Percentiles rank a stretch among this genome's conserved stretches.
These are phyloP conservation scores for Eurotiales sp. DNA, from an alignment of 2,329 filamentous ascomycete genomes.

Conservation along the genomic window DNA sequence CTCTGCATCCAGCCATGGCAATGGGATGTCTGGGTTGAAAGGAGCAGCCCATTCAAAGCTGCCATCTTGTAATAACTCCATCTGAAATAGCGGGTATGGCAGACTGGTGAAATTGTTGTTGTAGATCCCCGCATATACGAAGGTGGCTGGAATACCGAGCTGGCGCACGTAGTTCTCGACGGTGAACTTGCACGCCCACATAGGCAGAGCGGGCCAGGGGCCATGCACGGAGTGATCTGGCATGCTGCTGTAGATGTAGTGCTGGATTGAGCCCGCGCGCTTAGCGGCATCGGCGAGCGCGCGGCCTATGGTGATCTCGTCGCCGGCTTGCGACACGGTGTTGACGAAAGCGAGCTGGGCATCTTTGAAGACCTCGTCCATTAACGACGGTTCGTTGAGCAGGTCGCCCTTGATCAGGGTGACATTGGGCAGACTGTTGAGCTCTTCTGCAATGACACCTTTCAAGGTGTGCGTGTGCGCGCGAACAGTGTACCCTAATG, in stretches of 20 bases:
- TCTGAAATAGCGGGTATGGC: constrained; percentile 89
- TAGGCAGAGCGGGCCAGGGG: constrained; percentile 76
- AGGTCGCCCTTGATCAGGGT: constrained; percentile 64
- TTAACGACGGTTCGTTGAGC: constrained; percentile 68
- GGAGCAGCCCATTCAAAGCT: constrained; percentile 91
- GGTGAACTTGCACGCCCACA: constrained; percentile 90
- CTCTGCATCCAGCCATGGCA: constrained; percentile 95
- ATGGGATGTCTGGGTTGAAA: constrained; percentile 81
- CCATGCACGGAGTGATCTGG: constrained; percentile 85
- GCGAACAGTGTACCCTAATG: constrained; percentile 87
- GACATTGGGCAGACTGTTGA: constrained; percentile 76
- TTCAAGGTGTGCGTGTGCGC: constrained; percentile 86
- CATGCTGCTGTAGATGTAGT: constrained; percentile 97
- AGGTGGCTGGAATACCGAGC: constrained; percentile 79
- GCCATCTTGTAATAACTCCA: constrained; percentile 80
- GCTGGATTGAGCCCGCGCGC: constrained; percentile 69
- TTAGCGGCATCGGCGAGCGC: constrained; percentile 87
- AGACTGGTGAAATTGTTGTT: constrained; percentile 98
- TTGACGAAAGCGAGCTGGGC: constrained; percentile 94
- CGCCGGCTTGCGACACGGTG: constrained; percentile 85
- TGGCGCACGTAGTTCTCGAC: constrained; percentile 88
- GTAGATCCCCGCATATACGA: constrained; percentile 95
- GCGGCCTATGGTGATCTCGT: constrained; percentile 85
- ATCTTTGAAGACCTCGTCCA: constrained; percentile 74
- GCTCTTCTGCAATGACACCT: constrained; percentile 83